Percentiles rank a stretch among this genome's conserved stretches.
phyloP scores from a whole-genome alignment of 2,329 filamentous ascomycete genomes.

The Tricladium varicosporioides region DNA sequence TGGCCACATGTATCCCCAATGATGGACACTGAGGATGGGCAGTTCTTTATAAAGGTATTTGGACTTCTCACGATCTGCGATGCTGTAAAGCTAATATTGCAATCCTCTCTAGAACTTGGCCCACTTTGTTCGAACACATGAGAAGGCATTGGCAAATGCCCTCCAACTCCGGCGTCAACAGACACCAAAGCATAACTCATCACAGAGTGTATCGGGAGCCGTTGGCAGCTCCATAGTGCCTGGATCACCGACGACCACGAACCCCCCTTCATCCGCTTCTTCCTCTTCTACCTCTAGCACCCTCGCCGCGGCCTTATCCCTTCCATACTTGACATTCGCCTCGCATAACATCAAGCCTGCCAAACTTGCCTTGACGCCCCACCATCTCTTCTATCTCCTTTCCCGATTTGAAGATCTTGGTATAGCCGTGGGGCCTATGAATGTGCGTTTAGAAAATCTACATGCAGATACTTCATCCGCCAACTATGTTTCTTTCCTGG shows the following conservation, averaged over 20 bases:
- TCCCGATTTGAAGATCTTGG: conserved; percentile 92
- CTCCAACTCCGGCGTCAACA: conserved; percentile 79
- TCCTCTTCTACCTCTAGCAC: conserved; percentile 69
- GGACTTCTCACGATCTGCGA: conserved; percentile 3
- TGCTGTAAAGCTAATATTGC: not conserved
- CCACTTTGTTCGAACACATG: conserved; percentile 93
- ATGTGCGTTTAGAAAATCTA: conserved; percentile 89
- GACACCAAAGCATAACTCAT: conserved; percentile 64
- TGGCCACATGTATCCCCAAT: conserved; percentile 46
- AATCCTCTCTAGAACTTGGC: conserved; percentile 72
- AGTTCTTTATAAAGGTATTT: conserved; percentile 81
- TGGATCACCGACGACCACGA: conserved; percentile 47
- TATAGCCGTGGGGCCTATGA: conserved; percentile 93
- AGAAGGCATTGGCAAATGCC: conserved; percentile 95
- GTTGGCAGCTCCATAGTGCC: conserved; percentile 41
- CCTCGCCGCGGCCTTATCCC: conserved; percentile 81
- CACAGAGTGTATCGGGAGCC: conserved; percentile 61
- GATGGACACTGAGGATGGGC: conserved; percentile 77
- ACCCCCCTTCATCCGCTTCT: conserved; percentile 56
- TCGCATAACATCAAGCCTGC: conserved; percentile 84
- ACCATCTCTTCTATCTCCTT: conserved; percentile 94
- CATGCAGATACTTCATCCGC: conserved; percentile 82
- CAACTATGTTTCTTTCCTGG: conserved; percentile 95
- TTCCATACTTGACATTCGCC: conserved; percentile 80
- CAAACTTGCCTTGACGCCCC: conserved; percentile 88